Evolutionary conservation across 2,329 filamentous ascomycete species (phyloP).

Genomic region (Alternaria tenuissima): DNA sequence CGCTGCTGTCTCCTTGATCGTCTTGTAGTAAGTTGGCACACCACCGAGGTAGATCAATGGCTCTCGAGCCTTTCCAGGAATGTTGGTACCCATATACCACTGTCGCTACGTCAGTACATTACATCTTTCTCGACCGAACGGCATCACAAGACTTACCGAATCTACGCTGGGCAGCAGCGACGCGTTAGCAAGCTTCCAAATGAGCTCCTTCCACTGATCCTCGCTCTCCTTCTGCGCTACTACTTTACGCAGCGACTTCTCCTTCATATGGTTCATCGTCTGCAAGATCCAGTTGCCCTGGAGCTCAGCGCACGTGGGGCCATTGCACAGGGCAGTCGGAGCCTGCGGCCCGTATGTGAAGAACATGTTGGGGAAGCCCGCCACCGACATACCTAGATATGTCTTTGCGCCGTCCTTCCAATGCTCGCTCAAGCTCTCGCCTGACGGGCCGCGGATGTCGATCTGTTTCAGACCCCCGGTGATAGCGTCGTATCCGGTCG

Average conservation of each 20-base stretch:
- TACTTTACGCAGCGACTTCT: constrained; percentile 59
- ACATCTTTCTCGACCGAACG: too few relatives aligned
- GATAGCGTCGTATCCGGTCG: constrained; percentile 54
- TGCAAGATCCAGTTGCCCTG: constrained; percentile 67
- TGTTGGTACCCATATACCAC: constrained; percentile 65
- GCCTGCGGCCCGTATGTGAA: constrained; percentile 63
- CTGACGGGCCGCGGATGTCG: constrained; percentile 43
- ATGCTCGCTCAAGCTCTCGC: constrained; percentile 26
- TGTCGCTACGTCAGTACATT: constrained; percentile 5
- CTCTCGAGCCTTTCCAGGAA: constrained; percentile 64
- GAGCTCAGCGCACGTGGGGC: constrained; percentile 62
- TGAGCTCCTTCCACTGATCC: constrained; percentile 59
- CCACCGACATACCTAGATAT: constrained; percentile 52
- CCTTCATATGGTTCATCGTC: constrained; percentile 59
- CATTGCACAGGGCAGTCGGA: constrained; percentile 65
- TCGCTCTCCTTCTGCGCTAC: constrained; percentile 59
- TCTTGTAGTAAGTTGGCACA: constrained; percentile 33
- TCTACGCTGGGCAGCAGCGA: constrained; percentile 60
- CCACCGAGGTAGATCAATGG: constrained; percentile 59
- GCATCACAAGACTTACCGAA: neutral
- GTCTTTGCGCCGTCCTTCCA: constrained; percentile 32
- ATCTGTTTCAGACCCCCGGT: constrained; percentile 49
- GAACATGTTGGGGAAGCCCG: constrained; percentile 52
- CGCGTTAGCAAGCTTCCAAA: constrained; percentile 58
- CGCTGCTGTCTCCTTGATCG: constrained; percentile 22